Evolutionary conservation across 352 stramenopile species (phyloP).

Genomic region (Pythium aristosporum): DNA sequence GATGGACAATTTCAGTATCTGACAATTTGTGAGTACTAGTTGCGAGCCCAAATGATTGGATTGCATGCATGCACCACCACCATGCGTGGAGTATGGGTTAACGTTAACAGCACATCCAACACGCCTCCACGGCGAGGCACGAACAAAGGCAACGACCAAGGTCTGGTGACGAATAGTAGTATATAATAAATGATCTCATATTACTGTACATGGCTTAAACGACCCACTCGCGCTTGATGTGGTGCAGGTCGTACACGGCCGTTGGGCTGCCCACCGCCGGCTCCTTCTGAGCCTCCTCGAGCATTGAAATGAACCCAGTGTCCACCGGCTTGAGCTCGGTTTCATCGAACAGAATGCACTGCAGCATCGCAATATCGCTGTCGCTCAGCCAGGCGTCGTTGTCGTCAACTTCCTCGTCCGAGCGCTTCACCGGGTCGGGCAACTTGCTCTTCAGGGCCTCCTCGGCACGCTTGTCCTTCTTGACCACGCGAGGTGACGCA

Average conservation of each 20-base stretch:
- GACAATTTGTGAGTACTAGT: neutral
- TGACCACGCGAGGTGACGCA: slow-evolving; percentile 9
- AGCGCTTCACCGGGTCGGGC: slow-evolving; percentile 14
- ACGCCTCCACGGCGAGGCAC: too few relatives aligned
- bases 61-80: too few relatives aligned
- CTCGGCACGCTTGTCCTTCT: slow-evolving; percentile 13
- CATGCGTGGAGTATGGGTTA: neutral
- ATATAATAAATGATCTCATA: slow-evolving; percentile 21
- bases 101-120: neutral
- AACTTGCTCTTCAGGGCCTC: slow-evolving; percentile 1
- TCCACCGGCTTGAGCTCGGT: neutral
- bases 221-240: slow-evolving; percentile 19
- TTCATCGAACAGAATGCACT: slow-evolving; percentile 23
- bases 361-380: slow-evolving; percentile 22
- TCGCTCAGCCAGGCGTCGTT: slow-evolving; percentile 19
- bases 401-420: slow-evolving; percentile 2
- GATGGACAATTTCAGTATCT: neutral
- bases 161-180: neutral
- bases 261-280: slow-evolving; percentile 12
- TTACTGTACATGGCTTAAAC: slow-evolving; percentile 19
- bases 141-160: too few relatives aligned
- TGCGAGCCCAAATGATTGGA: neutral
- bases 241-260: slow-evolving; percentile 16
- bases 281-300: slow-evolving; percentile 10
- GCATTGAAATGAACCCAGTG: slow-evolving; percentile 9